Base-by-base conservation (phyloP, 1,284 basidiomycete species). In the Flammula alnicola region DNA sequence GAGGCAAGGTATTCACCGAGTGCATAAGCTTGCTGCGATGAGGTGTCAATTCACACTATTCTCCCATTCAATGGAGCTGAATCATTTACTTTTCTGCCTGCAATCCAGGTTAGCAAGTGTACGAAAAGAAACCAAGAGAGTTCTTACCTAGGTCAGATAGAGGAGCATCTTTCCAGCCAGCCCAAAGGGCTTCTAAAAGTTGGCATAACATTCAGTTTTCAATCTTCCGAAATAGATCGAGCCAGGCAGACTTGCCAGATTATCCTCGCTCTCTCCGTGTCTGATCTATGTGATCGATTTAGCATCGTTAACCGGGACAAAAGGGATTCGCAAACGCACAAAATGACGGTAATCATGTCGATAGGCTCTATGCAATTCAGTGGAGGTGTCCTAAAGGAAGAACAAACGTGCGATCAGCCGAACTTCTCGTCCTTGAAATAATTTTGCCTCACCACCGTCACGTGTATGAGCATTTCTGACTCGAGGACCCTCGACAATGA, bases 81-180 rank as follows among this genome's bases (percentile, higher is more conserved):
- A n/a, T n/a, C n/a, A n/a, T n/a, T n/a, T 47, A 57, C 69, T 54
- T 62, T 68, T 56, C 57, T 60, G 19, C 70, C 70, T 70, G 39
- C 25, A 12, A 26, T 14, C 20, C n/a, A 42, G 22, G 10, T 36
- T 12, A 36, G 30, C 16, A 11, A 39, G n/a, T 16, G 26, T 27
- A 36, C 12, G n/a, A 23, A 11, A 25, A n/a, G 23, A 1, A 11
- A 22, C 5, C 31, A 4, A 5, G 20, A 3, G 32, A 43, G 9
- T 12, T 26, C 22, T 47, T 41, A 83, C 90, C 90, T 67, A 90
- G 82, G 47, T 79, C 79, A 16, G 87, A 87, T 4, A 93, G 74
- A 0, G 89, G 86, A 0, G 90, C 80, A 68, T 93, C 88, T 45
- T 83, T 78, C 83, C 88, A 92, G 4, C 91, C 91, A 38, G 89